Evolutionary conservation across 2,329 filamentous ascomycete genomes (phyloP).

Genomic region (Fusarium sp.): DNA sequence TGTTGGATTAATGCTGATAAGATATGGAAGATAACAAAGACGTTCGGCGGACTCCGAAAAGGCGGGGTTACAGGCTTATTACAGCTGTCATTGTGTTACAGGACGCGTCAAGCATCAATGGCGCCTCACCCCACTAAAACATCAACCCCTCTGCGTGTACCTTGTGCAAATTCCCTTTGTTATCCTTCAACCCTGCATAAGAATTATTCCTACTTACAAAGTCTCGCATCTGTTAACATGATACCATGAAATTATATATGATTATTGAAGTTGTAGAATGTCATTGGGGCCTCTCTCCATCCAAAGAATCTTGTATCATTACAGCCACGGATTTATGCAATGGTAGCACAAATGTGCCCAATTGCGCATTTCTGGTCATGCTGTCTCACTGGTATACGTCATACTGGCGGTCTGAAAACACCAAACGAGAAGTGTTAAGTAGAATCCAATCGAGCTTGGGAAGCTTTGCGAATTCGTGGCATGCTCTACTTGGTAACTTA

Average conservation of each 20-base stretch:
- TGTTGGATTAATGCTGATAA: background rate
- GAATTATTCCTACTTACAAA: no score
- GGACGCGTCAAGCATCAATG: background rate
- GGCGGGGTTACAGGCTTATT: background rate
- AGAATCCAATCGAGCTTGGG: background rate
- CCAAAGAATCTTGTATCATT: no score
- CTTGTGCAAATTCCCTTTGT: no score
- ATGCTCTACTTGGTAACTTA: no score
- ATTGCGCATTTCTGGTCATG: background rate
- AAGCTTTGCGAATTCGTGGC: no score
- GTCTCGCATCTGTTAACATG: no score
- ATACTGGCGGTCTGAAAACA: background rate
- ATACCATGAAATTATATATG: no score
- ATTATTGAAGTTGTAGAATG: no score
- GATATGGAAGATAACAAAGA: background rate
- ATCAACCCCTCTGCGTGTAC: no score
- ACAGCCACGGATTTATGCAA: no score
- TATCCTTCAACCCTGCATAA: no score
- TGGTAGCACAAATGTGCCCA: background rate
- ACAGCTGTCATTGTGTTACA: background rate
- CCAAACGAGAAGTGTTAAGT: fast-evolving
- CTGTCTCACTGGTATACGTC: background rate
- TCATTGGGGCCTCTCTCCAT: no score
- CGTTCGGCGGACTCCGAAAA: background rate
- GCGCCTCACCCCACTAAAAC: background rate